Base-by-base conservation (phyloP, 192 early-diverging fungal genomes). In the Coemansia sp. region DNA sequence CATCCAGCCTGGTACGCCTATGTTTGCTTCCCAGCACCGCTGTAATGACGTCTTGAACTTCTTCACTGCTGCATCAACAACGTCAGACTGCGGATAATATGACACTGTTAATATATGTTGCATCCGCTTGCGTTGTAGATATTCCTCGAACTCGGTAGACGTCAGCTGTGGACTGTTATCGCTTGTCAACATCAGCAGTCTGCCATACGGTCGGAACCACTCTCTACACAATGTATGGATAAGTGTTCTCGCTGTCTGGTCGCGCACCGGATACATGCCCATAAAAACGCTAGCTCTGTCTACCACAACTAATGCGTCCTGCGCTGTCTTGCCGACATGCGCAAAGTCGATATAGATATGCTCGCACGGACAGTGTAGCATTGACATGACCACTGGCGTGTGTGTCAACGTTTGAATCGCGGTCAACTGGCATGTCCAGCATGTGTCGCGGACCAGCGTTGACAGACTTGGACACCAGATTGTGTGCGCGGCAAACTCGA, bases 281-380 rank as follows among this genome's bases (percentile, higher is more conserved):
- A 62, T 51, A 26, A 57, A 70, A 5, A 57, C 25, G 47, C 64
- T 71, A 0, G 52, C 21, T 8, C 59, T 44, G 50, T 75, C 74
- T 3, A 62, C 48, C 0, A 62, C 49, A 0, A 70, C 48, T 34
- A 77, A 28, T 10, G 52, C 59, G 5, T 70, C 58, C 47, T 40
- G 50, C 0, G 51, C 67, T 0, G 19, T 1, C 12, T 58, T 12
- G 21, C 73, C 73, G 22, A 75, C 57, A 9, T 51, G 19, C 1
- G 46, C 57, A 15, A 69, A 20, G 22, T 69, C 73, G 14, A 75
- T 60, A 49, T 68, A 68, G 20, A 75, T 59, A 34, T 65, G 67
- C 26, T 75, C 58, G 0, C 62, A 31, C 11, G 54, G 66, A 2
- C 1, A 4, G 7, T 31, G 20, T 0, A 59, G 31, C 2, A 14